These are phyloP conservation scores for Stagonosporopsis vannaccii DNA, from an alignment of 2,329 filamentous ascomycete genomes.

Conservation along the genomic window DNA sequence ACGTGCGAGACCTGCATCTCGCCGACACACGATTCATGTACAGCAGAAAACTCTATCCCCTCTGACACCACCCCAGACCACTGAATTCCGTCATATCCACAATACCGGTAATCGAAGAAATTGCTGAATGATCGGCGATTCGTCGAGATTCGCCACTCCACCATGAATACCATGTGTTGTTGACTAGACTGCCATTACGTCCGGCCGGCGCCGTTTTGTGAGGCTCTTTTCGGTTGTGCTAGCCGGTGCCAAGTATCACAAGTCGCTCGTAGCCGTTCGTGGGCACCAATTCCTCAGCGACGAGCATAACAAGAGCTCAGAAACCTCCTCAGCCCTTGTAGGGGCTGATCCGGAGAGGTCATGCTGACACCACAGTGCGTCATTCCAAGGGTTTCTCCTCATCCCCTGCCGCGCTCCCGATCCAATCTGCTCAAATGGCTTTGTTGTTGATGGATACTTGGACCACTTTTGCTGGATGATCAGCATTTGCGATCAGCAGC, in stretches of 20 bases:
- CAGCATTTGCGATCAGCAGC: constrained; percentile 17
- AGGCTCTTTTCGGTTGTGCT: constrained; percentile 15
- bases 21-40: neutral
- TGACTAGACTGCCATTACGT: neutral
- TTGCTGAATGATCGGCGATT: constrained; percentile 11
- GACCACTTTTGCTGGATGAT: constrained; percentile 12
- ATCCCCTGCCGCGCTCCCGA: neutral
- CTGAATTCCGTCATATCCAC: neutral
- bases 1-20: neutral
- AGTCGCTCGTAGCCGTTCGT: neutral
- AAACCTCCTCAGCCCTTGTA: neutral
- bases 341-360: neutral
- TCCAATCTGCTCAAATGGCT: neutral
- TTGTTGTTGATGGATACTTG: neutral
- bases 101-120: neutral
- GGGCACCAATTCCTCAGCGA: neutral
- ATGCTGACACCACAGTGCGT: neutral
- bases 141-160: constrained; percentile 9
- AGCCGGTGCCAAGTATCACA: constrained; percentile 12
- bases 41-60: neutral
- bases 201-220: constrained; percentile 8
- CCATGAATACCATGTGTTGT: neutral
- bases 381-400: neutral
- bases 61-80: neutral
- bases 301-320: neutral